phyloP scores from a whole-genome alignment of 2,329 filamentous ascomycete genomes.

The Pseudogymnoascus sp. region DNA sequence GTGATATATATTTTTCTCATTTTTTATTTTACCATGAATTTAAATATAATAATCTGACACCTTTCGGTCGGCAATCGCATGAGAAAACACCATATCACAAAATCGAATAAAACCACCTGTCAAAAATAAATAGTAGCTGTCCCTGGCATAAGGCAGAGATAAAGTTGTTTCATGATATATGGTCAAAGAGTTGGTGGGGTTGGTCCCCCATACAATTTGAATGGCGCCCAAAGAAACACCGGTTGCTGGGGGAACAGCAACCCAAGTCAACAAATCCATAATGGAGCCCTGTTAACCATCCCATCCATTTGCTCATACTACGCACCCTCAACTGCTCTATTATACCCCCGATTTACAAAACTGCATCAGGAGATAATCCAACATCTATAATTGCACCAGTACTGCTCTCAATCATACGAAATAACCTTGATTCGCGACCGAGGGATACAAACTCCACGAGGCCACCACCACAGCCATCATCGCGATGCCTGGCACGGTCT shows the following conservation, averaged over 20 bases:
- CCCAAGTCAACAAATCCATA: slow-evolving; percentile 4
- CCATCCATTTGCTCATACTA: neutral
- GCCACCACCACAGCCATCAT: slow-evolving; percentile 7
- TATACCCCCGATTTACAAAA: neutral
- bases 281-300: neutral
- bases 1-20: no score
- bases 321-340: neutral
- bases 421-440: neutral
- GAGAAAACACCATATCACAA: no score
- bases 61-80: no score
- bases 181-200: neutral
- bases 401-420: neutral
- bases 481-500: slow-evolving; percentile 26
- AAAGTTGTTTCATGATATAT: neutral
- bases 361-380: neutral
- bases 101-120: no score
- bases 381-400: neutral
- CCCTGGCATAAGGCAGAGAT: no score
- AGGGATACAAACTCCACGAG: slow-evolving; percentile 1
- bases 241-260: slow-evolving; percentile 7
- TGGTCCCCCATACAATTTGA: neutral
- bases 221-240: neutral
- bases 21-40: no score
- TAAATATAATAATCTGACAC: no score
- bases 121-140: no score